Percentiles rank a stretch among this genome's conserved stretches.
phyloP scores from a whole-genome alignment of 2,329 filamentous ascomycete species.

The Rhynchosporium secalis region DNA sequence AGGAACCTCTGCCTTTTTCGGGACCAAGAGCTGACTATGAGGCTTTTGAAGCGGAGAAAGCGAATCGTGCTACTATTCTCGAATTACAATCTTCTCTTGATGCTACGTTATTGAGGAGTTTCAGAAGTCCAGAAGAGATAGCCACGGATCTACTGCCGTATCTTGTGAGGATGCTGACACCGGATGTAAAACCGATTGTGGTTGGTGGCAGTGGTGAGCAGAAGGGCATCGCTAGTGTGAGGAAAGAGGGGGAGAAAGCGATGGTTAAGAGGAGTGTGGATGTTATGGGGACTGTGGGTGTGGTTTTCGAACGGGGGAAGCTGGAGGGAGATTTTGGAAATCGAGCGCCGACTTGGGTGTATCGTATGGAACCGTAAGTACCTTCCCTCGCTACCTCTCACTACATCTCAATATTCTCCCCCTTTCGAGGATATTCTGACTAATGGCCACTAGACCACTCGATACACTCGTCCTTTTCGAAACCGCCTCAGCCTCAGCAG shows the following conservation, averaged over 20 bases:
- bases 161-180: slow-evolving; percentile 78
- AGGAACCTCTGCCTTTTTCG: slow-evolving; percentile 69
- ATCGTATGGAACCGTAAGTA: slow-evolving; percentile 90
- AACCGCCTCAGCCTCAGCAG: slow-evolving; percentile 57
- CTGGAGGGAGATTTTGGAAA: slow-evolving; percentile 68
- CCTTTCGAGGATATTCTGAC: background rate
- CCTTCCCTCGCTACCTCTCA: background rate
- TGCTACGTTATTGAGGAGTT: slow-evolving; percentile 70
- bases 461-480: slow-evolving; percentile 77
- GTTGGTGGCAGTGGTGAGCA: slow-evolving; percentile 68
- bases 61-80: slow-evolving; percentile 72
- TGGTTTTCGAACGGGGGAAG: slow-evolving; percentile 77
- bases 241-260: slow-evolving; percentile 78
- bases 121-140: slow-evolving; percentile 76
- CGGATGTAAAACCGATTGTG: slow-evolving; percentile 87
- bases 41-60: slow-evolving; percentile 77
- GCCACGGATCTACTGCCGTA: slow-evolving; percentile 84
- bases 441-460: slow-evolving; percentile 52
- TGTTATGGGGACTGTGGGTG: slow-evolving; percentile 79
- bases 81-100: slow-evolving; percentile 73
- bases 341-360: slow-evolving; percentile 70
- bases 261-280: slow-evolving; percentile 80
- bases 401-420: background rate
- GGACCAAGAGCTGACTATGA: slow-evolving; percentile 80
- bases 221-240: slow-evolving; percentile 75